These are phyloP conservation scores for Pichia scutulata DNA, from an alignment of 805 yeast species.

Conservation along the genomic window DNA sequence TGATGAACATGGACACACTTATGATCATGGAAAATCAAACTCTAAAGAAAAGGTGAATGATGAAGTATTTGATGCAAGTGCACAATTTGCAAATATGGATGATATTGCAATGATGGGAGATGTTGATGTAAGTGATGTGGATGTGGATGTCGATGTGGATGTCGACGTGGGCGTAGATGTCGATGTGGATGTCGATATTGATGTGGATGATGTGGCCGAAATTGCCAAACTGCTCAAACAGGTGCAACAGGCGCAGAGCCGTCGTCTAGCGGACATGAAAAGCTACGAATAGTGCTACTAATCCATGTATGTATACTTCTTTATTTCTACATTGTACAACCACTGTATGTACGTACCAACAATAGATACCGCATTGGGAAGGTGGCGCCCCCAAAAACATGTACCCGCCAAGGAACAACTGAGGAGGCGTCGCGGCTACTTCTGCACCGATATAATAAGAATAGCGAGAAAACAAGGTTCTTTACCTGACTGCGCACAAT, in stretches of 20 bases:
- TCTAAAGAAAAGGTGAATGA: not conserved
- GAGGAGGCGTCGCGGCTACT: not conserved
- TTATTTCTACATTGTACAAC: too few relatives aligned
- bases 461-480: too few relatives aligned
- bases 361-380: not conserved
- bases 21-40: not conserved
- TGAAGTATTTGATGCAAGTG: not conserved
- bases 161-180: not conserved
- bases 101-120: not conserved
- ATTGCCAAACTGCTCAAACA: slow-evolving; percentile 13
- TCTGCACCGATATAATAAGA: not conserved
- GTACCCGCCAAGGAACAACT: not conserved
- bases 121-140: not conserved
- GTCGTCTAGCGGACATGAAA: not conserved
- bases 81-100: not conserved
- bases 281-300: not conserved
- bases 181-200: slow-evolving; percentile 4
- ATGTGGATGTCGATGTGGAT: not conserved
- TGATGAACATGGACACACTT: not conserved
- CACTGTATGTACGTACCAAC: too few relatives aligned
- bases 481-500: too few relatives aligned
- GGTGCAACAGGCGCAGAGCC: slow-evolving; percentile 10
- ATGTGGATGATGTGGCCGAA: slow-evolving; percentile 13
- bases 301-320: not conserved
- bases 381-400: not conserved